Evolutionary conservation across 257 asterid genomes (phyloP).

Genomic region (Leptodermis oblonga): DNA sequence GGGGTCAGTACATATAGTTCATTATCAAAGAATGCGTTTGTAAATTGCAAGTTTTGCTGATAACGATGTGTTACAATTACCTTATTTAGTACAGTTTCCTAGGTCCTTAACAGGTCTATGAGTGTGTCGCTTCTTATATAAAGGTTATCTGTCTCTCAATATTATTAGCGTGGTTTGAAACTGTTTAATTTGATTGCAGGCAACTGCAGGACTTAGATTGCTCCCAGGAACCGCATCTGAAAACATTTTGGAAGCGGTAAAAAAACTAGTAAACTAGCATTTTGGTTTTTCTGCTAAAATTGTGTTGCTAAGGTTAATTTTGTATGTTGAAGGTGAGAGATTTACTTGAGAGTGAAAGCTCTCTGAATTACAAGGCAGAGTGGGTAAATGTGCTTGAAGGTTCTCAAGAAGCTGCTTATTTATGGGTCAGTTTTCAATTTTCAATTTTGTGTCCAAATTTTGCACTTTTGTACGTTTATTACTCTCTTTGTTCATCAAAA

Average conservation of each 20-base stretch:
- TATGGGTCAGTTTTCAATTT: constrained; percentile 55
- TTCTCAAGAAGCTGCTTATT: constrained; percentile 73
- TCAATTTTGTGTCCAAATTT: no score
- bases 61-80: no score
- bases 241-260: constrained; percentile 74
- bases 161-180: no score
- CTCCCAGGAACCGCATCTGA: constrained; percentile 75
- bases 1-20: no score
- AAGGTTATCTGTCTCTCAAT: no score
- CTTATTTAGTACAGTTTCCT: no score
- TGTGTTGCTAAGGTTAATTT: background rate
- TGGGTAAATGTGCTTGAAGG: constrained; percentile 81
- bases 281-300: background rate
- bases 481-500: no score
- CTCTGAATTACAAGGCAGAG: constrained; percentile 50
- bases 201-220: constrained; percentile 87
- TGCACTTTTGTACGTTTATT: no score
- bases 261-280: no score
- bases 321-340: constrained; percentile 66
- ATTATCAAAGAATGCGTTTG: no score
- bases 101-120: no score
- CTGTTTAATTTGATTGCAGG: constrained; percentile 33
- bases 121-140: constrained; percentile 2
- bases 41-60: no score
- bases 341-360: constrained; percentile 55